Base-by-base conservation (phyloP, 139 green algal species). In the Astrephomene gubernaculifera region DNA sequence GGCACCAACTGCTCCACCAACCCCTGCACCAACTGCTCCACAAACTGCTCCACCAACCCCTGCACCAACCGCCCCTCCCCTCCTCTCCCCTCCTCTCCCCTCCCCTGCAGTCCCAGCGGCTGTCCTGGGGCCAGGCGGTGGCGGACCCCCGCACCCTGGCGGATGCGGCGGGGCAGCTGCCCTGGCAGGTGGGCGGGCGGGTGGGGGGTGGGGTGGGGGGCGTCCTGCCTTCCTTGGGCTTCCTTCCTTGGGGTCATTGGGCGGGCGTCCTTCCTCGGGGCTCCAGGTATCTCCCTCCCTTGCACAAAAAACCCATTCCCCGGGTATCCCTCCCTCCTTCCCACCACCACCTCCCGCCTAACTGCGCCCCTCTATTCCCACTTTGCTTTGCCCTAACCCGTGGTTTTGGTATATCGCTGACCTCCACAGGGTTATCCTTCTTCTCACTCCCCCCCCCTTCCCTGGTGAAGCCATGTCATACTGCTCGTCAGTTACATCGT, bases 151-250 rank as follows among this genome's bases (percentile, higher is more conserved):
- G 73, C 52, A 69, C 14, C 8, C 33, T 41, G 14, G n/a, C n/a
- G 2, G 36, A 81, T 38, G 35, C 35, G 2, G 73, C 35, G 7
- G 44, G 53, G 35, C 73, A 70, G 73, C 73, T 81, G 35, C 73
- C 73, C 39, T 81, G 73, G 73, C 73, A 81, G 73, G 71, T 80
- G 44, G 4, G 68, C 21, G 65, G 17, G 19, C 19, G 22, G 17
- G 17, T 6, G 22, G 57, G 57, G 17, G 6, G 19, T 67, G 57
- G 19, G 57, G 22, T 31, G 17, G 57, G 6, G 22, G 17, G 17
- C 22, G 57, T 6, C 17, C 6, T 6, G 17, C 27, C 6, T 6
- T 67, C 17, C 6, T 9, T 67, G 57, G 22, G 57, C 19, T 14
- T n/a, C 17, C 57, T 9, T 67, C 57, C 9, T 14, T 67, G 57